Base-by-base conservation (phyloP, 2,329 filamentous ascomycete species). In the Boeremia lycopersici region DNA sequence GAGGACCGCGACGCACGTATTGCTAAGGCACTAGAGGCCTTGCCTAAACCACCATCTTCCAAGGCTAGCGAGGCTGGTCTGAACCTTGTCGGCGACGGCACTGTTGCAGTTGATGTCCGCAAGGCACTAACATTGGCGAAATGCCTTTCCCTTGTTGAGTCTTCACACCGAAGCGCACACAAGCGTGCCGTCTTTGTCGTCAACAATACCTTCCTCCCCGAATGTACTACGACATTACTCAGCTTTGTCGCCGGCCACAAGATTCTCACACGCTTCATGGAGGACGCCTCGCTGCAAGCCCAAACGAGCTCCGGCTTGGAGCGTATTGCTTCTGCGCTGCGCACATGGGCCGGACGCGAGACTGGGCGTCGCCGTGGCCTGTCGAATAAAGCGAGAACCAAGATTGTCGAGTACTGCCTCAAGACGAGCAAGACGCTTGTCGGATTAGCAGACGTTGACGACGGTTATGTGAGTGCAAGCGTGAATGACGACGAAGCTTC, bases 41-140 rank as follows among this genome's bases (percentile, higher is more conserved):
- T 86, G 7, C 83, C 82, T 1, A 71, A 74, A 23, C 59, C 64
- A 62, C 75, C 60, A 63, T 59, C 69, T 44, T 51, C 66, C 30
- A 57, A 76, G 60, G 46, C 76, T n/a, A 72, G 25, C 74, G 77
- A 62, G 23, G 50, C 69, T 12, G 59, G 67, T 26, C 67, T 77
- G 59, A 81, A 80, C 50, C 59, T 78, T 6, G 76, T 86, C 55
- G 77, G 81, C 29, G 82, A 84, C 58, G 81, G 81, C 0, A 84
- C 84, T 1, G 78, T 84, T 1, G 80, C 84, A 2, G 77, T 80
- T 5, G 85, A 87, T 55, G 80, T 87, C 10, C 77, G 78, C 47
- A 82, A 82, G 47, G 82, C 84, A 4, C 79, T 86, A 34, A 84
- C 83, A 6, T 78, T 86, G 38, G 84, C 84, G 10, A 86, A 86